phyloP scores from a whole-genome alignment of 352 stramenopile species.

The Pythium periplocum region DNA sequence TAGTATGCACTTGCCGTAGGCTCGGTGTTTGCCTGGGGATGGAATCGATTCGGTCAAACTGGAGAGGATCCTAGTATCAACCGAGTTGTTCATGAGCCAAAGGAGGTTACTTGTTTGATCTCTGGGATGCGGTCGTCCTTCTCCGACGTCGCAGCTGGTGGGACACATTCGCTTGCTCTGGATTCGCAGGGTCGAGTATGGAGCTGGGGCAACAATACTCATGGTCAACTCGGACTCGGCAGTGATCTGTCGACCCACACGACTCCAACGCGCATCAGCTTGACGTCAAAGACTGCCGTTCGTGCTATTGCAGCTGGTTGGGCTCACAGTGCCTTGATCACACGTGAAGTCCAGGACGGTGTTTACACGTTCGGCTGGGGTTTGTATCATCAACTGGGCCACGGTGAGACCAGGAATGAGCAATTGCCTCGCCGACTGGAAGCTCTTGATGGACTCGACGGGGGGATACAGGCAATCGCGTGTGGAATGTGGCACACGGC shows the following conservation, averaged over 20 bases:
- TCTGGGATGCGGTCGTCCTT: constrained; percentile 2
- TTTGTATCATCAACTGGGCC: constrained; percentile 73
- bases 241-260: no score
- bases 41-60: constrained; percentile 40
- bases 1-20: constrained; percentile 13
- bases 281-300: background rate
- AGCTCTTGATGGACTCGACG: constrained; percentile 46
- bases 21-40: constrained; percentile 48
- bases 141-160: constrained; percentile 36
- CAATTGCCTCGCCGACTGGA: constrained; percentile 22
- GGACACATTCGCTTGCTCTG: constrained; percentile 57
- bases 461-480: constrained; percentile 33
- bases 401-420: constrained; percentile 38
- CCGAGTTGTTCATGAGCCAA: constrained; percentile 15
- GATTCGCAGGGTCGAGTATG: constrained; percentile 30
- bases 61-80: constrained; percentile 1
- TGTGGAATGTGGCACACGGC: constrained; percentile 77
- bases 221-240: constrained; percentile 40
- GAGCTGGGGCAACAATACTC: constrained; percentile 62
- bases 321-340: constrained; percentile 46
- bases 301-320: constrained; percentile 37
- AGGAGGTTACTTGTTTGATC: constrained; percentile 20
- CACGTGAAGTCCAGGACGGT: constrained; percentile 10
- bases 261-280: no score
- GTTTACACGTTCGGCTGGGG: constrained; percentile 75